Evolutionary conservation across 495 filamentous ascomycete species (phyloP).

Genomic region (Penicillium riverlandense): DNA sequence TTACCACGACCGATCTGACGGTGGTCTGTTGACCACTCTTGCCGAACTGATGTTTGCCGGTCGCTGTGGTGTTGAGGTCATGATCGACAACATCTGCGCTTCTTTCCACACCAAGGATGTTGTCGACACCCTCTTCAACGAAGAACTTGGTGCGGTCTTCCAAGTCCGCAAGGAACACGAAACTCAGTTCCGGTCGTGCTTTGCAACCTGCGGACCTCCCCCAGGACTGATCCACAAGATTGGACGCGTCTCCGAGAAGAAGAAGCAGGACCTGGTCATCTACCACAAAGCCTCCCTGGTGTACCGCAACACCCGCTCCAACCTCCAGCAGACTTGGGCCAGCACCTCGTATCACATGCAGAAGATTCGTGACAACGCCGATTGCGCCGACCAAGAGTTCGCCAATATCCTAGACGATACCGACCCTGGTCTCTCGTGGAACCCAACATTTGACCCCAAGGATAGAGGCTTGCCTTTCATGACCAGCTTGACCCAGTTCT

Average conservation of each 20-base stretch:
- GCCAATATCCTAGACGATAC: conserved; percentile 64
- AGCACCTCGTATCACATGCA: conserved; percentile 89
- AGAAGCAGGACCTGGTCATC: conserved; percentile 76
- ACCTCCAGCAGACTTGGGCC: conserved; percentile 84
- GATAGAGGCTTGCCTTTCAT: conserved; percentile 66
- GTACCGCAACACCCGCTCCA: conserved; percentile 58
- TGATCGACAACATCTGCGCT: conserved; percentile 63
- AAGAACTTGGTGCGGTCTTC: conserved; percentile 96
- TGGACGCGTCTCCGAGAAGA: conserved; percentile 57
- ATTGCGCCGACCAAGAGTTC: conserved; percentile 81
- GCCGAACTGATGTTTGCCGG: conserved; percentile 99
- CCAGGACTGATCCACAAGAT: conserved; percentile 73
- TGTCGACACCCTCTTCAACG: conserved; percentile 80
- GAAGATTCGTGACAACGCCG: conserved; percentile 78
- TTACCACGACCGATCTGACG: conserved; percentile 92
- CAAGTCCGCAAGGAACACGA: conserved; percentile 82
- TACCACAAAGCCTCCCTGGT: conserved; percentile 60
- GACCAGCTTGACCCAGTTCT: conserved; percentile 51
- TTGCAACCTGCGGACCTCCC: conserved; percentile 86
- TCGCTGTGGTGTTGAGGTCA: conserved; percentile 78
- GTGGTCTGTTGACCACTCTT: conserved; percentile 85
- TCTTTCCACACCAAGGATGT: conserved; percentile 52
- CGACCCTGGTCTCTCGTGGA: conserved; percentile 82
- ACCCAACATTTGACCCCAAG: conserved; percentile 72
- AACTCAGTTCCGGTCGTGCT: conserved; percentile 78